phyloP scores from a whole-genome alignment of 2,329 filamentous ascomycete genomes.

The Pyrenochaeta sp. region DNA sequence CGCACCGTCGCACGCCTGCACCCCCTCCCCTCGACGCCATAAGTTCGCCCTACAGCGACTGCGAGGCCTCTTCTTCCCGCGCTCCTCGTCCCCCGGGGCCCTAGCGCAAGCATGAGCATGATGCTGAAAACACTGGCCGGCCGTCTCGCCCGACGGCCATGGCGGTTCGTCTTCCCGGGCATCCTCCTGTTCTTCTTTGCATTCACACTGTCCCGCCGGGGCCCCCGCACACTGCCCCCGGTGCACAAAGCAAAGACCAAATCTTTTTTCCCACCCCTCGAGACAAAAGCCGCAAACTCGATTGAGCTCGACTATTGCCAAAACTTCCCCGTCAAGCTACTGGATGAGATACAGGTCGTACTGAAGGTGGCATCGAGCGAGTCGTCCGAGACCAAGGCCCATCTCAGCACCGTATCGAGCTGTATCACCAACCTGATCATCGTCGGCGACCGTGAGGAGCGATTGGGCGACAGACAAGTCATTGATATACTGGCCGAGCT shows the following conservation, averaged over 20 bases:
- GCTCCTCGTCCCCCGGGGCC: constrained; percentile 9
- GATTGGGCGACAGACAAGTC: constrained; percentile 60
- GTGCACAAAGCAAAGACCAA: constrained; percentile 44
- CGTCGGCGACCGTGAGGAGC: constrained; percentile 67
- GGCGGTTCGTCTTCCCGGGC: constrained; percentile 42
- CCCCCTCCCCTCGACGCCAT: constrained; percentile 6
- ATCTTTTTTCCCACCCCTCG: constrained; percentile 48
- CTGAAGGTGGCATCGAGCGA: constrained; percentile 62
- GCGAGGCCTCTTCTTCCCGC: constrained; percentile 5
- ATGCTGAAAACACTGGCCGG: constrained; percentile 38
- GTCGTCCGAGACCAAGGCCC: constrained; percentile 52
- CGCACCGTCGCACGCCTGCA: constrained; percentile 15
- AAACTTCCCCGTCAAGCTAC: constrained; percentile 51
- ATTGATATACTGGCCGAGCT: constrained; percentile 59
- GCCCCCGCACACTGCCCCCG: constrained; percentile 18
- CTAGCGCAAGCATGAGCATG: constrained; percentile 7
- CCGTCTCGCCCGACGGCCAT: constrained; percentile 40
- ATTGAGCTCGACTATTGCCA: constrained; percentile 51
- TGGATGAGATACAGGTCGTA: constrained; percentile 57
- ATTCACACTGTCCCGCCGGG: constrained; percentile 38
- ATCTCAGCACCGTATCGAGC: constrained; percentile 62
- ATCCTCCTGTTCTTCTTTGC: constrained; percentile 44
- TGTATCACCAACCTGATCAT: constrained; percentile 65
- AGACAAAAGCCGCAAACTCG: constrained; percentile 35
- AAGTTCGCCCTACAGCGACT: constrained; percentile 2